Conservation (phyloP, 148 eudicot species). For the Amaranthus cruentus region DNA sequence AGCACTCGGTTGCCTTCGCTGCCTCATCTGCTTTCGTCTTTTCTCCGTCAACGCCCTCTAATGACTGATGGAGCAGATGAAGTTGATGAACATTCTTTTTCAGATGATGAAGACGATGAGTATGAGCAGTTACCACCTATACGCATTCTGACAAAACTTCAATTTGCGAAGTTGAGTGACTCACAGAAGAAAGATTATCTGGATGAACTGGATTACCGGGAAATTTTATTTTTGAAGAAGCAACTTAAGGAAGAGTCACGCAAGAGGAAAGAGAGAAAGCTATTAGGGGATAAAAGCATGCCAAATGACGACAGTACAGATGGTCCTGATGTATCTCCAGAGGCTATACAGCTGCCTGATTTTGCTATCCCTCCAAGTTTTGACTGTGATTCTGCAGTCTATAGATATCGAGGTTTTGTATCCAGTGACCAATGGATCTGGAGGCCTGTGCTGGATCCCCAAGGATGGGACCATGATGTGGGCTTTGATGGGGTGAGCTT, state of each 20-base stretch:
- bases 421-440: slow-evolving; percentile 65
- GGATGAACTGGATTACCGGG: slow-evolving; percentile 93
- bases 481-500: slow-evolving; percentile 89
- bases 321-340: slow-evolving; percentile 47
- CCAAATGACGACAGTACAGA: slow-evolving; percentile 32
- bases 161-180: slow-evolving; percentile 59
- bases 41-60: slow-evolving; percentile 55
- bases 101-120: slow-evolving; percentile 65
- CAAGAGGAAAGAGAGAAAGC: slow-evolving; percentile 36
- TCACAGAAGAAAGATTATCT: slow-evolving; percentile 78
- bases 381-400: slow-evolving; percentile 61
- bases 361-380: slow-evolving; percentile 73
- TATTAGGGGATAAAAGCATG: slow-evolving; percentile 19
- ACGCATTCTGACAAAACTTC: slow-evolving; percentile 67
- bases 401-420: slow-evolving; percentile 70
- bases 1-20: slow-evolving; percentile 59
- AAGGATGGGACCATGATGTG: slow-evolving; percentile 97
- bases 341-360: slow-evolving; percentile 66
- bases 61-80: slow-evolving; percentile 39
- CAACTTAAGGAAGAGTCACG: slow-evolving; percentile 67
- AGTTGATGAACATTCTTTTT: slow-evolving; percentile 33
- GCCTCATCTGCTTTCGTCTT: slow-evolving; percentile 87
- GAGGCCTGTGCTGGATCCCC: slow-evolving; percentile 82
- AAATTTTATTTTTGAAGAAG: slow-evolving; percentile 80
- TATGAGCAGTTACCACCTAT: slow-evolving; percentile 90